Conservation (phyloP, 352 stramenopile species). For the Phytopythium chamaehyphon region DNA sequence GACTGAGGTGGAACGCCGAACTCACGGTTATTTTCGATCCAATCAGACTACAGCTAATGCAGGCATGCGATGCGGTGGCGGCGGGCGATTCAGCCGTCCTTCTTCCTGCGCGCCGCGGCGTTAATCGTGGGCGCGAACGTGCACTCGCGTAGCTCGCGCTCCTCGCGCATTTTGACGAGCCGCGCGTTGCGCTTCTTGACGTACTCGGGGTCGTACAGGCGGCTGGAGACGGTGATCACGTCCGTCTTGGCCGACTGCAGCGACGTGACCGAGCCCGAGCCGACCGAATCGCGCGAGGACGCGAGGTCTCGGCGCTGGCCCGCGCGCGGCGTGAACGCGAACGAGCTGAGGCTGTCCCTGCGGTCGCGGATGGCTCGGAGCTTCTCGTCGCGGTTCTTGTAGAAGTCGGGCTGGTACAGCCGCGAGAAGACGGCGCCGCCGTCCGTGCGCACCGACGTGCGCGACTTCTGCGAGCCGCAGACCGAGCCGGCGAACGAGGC, state of each 20-base stretch:
- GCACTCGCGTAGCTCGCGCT: constrained; percentile 78
- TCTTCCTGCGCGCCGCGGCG: constrained; percentile 24
- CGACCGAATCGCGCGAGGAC: constrained; percentile 63
- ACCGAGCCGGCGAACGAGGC: constrained; percentile 53
- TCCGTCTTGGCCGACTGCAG: constrained; percentile 78
- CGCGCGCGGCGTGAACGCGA: constrained; percentile 54
- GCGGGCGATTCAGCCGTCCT: constrained; percentile 21
- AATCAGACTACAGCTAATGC: no score
- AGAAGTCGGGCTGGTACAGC: constrained; percentile 81
- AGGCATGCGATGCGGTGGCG: no score
- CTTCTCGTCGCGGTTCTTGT: constrained; percentile 76
- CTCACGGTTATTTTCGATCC: background rate
- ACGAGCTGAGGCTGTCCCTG: constrained; percentile 52
- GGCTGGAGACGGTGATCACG: constrained; percentile 67
- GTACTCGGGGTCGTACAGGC: constrained; percentile 84
- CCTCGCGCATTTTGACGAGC: constrained; percentile 68
- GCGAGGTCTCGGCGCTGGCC: constrained; percentile 44
- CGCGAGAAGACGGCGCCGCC: constrained; percentile 77
- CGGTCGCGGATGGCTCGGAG: constrained; percentile 58
- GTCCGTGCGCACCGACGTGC: constrained; percentile 70
- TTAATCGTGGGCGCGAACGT: constrained; percentile 78
- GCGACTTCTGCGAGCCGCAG: constrained; percentile 68
- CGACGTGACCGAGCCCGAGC: constrained; percentile 47
- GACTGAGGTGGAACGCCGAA: no score
- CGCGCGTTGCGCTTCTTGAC: constrained; percentile 71